Percentiles rank a stretch among this genome's conserved stretches.
These are phyloP conservation scores for Aurantiochytrium sp. DNA, from an alignment of 108 stramenopile species.

Conservation along the genomic window DNA sequence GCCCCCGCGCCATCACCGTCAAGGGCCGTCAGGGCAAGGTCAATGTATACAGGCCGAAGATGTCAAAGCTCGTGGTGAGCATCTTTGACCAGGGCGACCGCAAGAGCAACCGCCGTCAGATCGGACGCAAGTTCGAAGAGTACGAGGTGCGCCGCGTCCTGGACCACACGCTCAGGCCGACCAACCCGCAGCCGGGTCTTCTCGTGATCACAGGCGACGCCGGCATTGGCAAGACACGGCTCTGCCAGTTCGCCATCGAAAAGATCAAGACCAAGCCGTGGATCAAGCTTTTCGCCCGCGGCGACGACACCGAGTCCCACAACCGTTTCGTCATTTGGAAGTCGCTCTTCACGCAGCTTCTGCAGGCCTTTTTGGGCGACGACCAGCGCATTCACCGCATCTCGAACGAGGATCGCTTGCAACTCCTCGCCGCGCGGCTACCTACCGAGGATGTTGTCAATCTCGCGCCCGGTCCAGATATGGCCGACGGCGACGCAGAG, in stretches of 20 bases:
- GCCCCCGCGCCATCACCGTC: background rate
- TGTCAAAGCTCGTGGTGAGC: background rate
- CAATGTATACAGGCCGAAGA: background rate
- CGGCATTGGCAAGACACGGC: background rate
- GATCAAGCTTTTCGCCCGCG: background rate
- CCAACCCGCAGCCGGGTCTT: background rate
- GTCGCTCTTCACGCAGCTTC: background rate
- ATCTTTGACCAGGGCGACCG: background rate
- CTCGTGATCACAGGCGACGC: background rate
- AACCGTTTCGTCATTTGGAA: background rate
- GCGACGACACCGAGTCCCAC: constrained; percentile 7
- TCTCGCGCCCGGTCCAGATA: background rate
- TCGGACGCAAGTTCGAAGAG: background rate
- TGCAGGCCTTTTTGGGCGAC: background rate
- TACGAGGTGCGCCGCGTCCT: background rate
- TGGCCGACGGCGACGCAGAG: too few relatives aligned
- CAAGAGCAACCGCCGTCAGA: background rate
- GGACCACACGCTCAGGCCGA: background rate
- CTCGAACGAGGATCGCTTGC: background rate
- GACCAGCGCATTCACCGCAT: background rate
- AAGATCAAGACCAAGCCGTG: background rate
- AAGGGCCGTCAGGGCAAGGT: background rate
- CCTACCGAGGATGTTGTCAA: background rate
- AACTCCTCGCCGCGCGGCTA: background rate
- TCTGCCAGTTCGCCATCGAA: background rate